Evolutionary conservation across 208 protist genomes (phyloP), one percentile per base, ranked within the genome.

Genomic region (Angomonas ambiguus): DNA sequence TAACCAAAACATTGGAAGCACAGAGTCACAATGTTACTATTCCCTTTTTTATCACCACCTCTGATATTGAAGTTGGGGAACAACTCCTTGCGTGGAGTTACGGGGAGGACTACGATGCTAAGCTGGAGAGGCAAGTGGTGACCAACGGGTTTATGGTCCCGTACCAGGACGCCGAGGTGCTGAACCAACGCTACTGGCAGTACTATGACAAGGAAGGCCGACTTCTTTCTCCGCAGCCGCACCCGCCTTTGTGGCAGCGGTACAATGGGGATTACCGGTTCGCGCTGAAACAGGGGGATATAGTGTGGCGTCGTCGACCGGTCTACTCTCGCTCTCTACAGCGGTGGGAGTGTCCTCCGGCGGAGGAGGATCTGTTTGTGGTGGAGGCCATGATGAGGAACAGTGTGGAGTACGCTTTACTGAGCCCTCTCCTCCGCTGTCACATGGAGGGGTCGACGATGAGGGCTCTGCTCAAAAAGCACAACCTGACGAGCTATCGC

Each of bases 21-120:
- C 38, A 45, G 11, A 45, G 38, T 16, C 38, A 16, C 16, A 45
- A 45, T 16, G 49, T 56, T 11, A 90, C 79, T 0, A 72, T 94
- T 8, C 88, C 88, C 22, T 92, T 94, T 32, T 94, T 94, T 57
- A 75, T 94, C 27, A 71, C 77, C 2, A 91, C 85, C 24, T 78
- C 85, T 1, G 88, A 94, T 58, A 83, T 92, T 18, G 71, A 80
- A 22, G 74, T 76, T 0, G 88, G 88, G 2, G 62, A 76, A 6
- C 53, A 80, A 49, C 73, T 94, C n/a, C 71, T 94, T 3, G 83
- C 88, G 32, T 92, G 85, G 84, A 87, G 85, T n/a, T 94, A 94
- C 74, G 88, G 88, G 22, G 88, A 92, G 51, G 85, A 88, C 51
- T 94, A 94, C 77, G 88, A 94, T 69, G 88, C 88, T 1, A 82